Percentiles rank a stretch among this genome's conserved stretches.
Conservation (phyloP, 2,329 filamentous ascomycete genomes). For the Pseudogymnoascus sp. region DNA sequence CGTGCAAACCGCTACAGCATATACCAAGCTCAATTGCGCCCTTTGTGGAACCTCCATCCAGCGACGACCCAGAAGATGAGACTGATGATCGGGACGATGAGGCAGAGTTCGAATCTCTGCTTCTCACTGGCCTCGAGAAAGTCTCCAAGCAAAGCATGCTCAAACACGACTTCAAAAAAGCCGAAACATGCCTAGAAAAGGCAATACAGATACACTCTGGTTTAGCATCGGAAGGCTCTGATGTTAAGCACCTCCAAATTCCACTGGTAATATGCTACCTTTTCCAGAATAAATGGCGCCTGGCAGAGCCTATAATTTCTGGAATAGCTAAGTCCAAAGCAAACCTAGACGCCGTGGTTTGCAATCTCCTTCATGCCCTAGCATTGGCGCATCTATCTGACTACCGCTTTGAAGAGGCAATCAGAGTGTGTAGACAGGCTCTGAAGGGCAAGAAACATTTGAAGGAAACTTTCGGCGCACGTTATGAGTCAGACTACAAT, state of each 20-base stretch:
- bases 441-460: slow-evolving; percentile 22
- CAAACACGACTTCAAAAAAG: slow-evolving; percentile 20
- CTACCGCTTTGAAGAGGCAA: slow-evolving; percentile 22
- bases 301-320: slow-evolving; percentile 19
- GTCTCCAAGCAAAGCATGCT: slow-evolving; percentile 22
- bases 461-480: slow-evolving; percentile 13
- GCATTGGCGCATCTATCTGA: slow-evolving; percentile 20
- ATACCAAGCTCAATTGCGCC: not conserved
- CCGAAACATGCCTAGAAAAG: slow-evolving; percentile 21
- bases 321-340: slow-evolving; percentile 15
- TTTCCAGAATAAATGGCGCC: slow-evolving; percentile 19
- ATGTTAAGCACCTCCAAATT: slow-evolving; percentile 17
- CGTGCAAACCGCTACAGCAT: not conserved
- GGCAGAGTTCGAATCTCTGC: slow-evolving; percentile 18
- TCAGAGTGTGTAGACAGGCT: slow-evolving; percentile 20
- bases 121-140: slow-evolving; percentile 21
- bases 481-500: slow-evolving; percentile 16
- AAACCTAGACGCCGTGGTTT: slow-evolving; percentile 16
- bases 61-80: slow-evolving; percentile 11
- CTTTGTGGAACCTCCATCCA: not conserved
- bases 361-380: slow-evolving; percentile 23
- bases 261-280: slow-evolving; percentile 23
- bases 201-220: slow-evolving; percentile 14
- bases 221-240: slow-evolving; percentile 5
- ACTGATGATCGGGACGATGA: slow-evolving; percentile 16